Evolutionary conservation across 2,329 filamentous ascomycete genomes (phyloP), one percentile per base, ranked within the genome.

Genomic region (Fusarium neocosmosporiellum): DNA sequence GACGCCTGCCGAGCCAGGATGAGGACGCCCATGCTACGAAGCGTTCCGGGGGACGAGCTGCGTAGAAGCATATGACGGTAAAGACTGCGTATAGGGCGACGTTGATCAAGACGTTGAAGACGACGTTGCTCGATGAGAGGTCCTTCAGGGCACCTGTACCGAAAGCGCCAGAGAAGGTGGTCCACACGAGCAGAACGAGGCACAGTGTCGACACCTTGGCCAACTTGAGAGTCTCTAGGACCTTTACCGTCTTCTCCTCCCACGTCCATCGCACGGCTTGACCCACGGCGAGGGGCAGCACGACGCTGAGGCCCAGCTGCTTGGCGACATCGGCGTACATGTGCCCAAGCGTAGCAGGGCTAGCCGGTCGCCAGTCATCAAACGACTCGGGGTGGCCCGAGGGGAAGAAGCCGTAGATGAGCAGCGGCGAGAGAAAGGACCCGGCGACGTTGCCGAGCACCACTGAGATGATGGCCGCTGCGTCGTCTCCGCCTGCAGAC

Each of bases 381-480:
- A 91, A 92, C 80, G 86, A 90, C 7, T 81, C 57, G n/a, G 55
- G 48, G 24, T 73, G 80, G 11, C 82, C 82, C 7, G 81, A 80
- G 3, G 88, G 87, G 43, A 90, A 86, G 78, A 91, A 90, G 78
- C 88, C 89, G 70, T 89, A 88, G 57, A 92, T 86, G 64, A 92
- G 83, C 11, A 89, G 86, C 0, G 92, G 92, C 0, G 90, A 89
- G 16, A 94, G 77, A 78, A 94, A 93, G 0, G 91, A 88, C 2
- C 92, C 92, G 0, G 91, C 82, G 11, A 93, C 86, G 79, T 94
- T 94, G 33, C 91, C 92, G 50, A 94, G 83, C 10, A 93, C 86
- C 2, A 93, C 91, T 77, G 93, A 91, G 34, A 93, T 91, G 67
- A 92, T 85, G 57, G 88, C 88, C 0, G 90, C 88, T 4, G 88